Conservation (phyloP, 1,139 yeast species). For the Barnettozyma hawaiiensis region DNA sequence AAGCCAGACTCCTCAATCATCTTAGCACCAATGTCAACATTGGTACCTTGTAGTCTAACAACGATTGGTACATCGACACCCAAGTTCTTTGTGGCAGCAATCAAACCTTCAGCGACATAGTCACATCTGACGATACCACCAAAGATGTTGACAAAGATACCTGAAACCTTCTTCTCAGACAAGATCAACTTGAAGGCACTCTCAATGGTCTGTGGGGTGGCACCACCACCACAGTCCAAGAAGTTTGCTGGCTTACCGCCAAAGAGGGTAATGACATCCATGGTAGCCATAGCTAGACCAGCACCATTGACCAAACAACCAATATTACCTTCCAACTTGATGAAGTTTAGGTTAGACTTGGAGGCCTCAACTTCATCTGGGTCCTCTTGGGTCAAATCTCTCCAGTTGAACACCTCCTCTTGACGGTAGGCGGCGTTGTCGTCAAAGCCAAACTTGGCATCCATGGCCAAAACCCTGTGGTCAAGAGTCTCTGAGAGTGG, state of each 20-base stretch:
- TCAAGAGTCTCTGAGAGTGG: slow-evolving; percentile 93
- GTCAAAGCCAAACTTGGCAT: slow-evolving; percentile 96
- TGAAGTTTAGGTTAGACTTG: slow-evolving; percentile 86
- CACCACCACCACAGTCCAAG: slow-evolving; percentile 99
- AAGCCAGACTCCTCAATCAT: slow-evolving; percentile 85
- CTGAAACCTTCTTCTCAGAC: slow-evolving; percentile 84
- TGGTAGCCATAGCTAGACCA: slow-evolving; percentile 99
- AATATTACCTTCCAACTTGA: slow-evolving; percentile 96
- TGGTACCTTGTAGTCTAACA: slow-evolving; percentile 98
- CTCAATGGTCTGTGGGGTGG: slow-evolving; percentile 96
- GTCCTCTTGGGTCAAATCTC: slow-evolving; percentile 97
- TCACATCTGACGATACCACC: slow-evolving; percentile 99
- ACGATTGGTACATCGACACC: slow-evolving; percentile 90
- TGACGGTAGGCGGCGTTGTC: slow-evolving; percentile 96
- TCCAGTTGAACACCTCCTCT: slow-evolving; percentile 90
- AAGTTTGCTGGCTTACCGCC: slow-evolving; percentile 99
- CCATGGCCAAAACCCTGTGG: slow-evolving; percentile 94
- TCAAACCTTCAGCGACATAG: slow-evolving; percentile 95
- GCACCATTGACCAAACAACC: slow-evolving; percentile 99
- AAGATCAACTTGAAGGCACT: slow-evolving; percentile 93
- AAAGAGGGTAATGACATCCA: slow-evolving; percentile 97
- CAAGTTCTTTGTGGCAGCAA: slow-evolving; percentile 87
- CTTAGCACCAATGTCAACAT: slow-evolving; percentile 82
- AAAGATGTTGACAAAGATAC: slow-evolving; percentile 95
- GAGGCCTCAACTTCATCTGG: slow-evolving; percentile 95